Conservation (phyloP, 2,329 filamentous ascomycete genomes). For the Aspergillus eucalypticola region DNA sequence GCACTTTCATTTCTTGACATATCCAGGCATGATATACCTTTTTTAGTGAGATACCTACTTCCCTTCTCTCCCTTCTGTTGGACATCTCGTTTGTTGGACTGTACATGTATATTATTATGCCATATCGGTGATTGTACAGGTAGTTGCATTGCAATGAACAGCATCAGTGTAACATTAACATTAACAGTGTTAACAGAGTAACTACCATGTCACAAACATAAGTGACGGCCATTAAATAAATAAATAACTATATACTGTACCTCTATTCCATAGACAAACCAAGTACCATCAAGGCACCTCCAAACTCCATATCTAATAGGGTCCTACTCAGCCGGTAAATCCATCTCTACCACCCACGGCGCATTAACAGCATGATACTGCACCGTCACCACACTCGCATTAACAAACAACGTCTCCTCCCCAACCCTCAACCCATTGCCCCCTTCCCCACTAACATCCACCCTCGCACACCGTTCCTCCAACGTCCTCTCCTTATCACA, state of each 20-base stretch:
- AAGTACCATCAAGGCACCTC: too few relatives aligned
- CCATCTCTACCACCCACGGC: constrained; percentile 59
- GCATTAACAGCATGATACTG: constrained; percentile 52
- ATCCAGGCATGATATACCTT: constrained; percentile 5
- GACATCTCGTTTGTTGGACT: neutral
- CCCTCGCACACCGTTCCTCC: constrained; percentile 34
- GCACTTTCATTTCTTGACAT: constrained; percentile 10
- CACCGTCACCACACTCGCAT: constrained; percentile 58
- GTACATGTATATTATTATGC: neutral
- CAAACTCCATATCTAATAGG: too few relatives aligned
- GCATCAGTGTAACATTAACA: too few relatives aligned
- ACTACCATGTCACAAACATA: too few relatives aligned
- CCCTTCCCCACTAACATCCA: constrained; percentile 35
- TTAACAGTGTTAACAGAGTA: too few relatives aligned
- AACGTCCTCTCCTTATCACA: constrained; percentile 32
- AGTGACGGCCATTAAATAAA: too few relatives aligned
- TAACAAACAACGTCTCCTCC: constrained; percentile 58
- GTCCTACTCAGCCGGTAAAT: constrained; percentile 37
- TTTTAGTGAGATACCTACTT: constrained; percentile 9
- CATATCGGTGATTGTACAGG: neutral
- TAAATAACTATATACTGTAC: too few relatives aligned
- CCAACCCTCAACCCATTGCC: constrained; percentile 43
- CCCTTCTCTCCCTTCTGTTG: neutral
- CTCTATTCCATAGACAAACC: too few relatives aligned
- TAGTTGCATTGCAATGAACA: neutral